These are phyloP conservation scores for Eruca vesicaria DNA, from an alignment of 441 rosid genomes.

Conservation along the genomic window DNA sequence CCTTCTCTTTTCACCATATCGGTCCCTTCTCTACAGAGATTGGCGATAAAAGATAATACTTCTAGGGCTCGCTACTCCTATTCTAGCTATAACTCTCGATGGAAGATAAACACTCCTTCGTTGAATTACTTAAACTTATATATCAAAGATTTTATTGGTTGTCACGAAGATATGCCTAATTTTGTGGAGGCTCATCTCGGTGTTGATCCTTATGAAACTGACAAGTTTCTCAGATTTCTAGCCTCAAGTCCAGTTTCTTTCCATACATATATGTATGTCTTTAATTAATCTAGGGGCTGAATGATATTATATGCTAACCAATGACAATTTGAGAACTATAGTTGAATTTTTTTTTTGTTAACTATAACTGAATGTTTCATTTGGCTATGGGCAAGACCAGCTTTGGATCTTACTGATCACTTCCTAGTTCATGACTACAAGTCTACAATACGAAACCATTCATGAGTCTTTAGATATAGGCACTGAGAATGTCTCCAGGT, in stretches of 20 bases:
- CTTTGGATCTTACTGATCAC: background rate
- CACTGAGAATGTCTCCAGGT: no score
- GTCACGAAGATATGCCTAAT: no score
- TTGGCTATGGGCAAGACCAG: no score
- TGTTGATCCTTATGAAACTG: background rate
- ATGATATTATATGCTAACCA: no score
- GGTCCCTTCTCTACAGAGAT: background rate
- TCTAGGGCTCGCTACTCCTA: background rate
- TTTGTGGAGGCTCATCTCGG: background rate
- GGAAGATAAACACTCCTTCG: background rate
- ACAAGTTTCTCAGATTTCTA: background rate
- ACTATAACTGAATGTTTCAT: no score
- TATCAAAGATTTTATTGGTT: background rate
- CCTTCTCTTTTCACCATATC: background rate
- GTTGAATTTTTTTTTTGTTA: no score
- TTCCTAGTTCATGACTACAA: slow-evolving; percentile 24
- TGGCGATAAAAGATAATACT: background rate
- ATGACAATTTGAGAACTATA: no score
- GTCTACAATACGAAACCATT: no score
- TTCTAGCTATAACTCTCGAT: background rate
- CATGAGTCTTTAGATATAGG: no score
- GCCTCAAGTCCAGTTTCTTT: background rate
- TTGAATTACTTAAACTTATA: background rate
- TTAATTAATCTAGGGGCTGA: no score
- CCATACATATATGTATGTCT: background rate